These are phyloP conservation scores for Boletus barrowsii DNA, from an alignment of 768 basidiomycete species.

Conservation along the genomic window DNA sequence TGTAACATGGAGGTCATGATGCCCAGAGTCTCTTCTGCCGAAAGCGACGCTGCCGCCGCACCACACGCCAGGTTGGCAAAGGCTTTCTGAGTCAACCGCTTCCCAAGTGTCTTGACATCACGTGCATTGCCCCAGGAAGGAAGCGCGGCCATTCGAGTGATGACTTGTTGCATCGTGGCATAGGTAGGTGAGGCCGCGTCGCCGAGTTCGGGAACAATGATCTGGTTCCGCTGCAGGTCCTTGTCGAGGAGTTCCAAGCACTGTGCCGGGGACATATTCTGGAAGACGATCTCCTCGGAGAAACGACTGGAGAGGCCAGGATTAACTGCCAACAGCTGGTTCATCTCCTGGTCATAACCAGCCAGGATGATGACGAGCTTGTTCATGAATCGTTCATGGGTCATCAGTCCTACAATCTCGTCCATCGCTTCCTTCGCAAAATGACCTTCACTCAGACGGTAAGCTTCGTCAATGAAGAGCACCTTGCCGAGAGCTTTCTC, in stretches of 20 bases:
- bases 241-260: constrained; percentile 52
- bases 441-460: constrained; percentile 56
- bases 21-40: constrained; percentile 27
- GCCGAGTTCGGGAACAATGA: constrained; percentile 37
- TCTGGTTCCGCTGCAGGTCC: constrained; percentile 42
- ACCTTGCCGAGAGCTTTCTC: constrained; percentile 67
- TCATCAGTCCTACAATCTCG: constrained; percentile 66
- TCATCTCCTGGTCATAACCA: constrained; percentile 70
- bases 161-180: constrained; percentile 34
- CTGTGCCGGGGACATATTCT: constrained; percentile 47
- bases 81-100: constrained; percentile 43
- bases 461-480: constrained; percentile 73
- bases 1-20: constrained; percentile 23
- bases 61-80: constrained; percentile 27
- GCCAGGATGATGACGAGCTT: constrained; percentile 70
- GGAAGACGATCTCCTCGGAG: constrained; percentile 58
- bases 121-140: constrained; percentile 69
- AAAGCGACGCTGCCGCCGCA: constrained; percentile 24
- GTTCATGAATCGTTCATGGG: constrained; percentile 52
- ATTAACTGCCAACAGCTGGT: constrained; percentile 55
- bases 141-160: constrained; percentile 44
- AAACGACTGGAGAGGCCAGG: constrained; percentile 69
- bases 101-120: constrained; percentile 55
- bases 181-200: constrained; percentile 4
- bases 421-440: constrained; percentile 76